A percentile compares a stretch with the other conserved stretches of the same genome.
phyloP scores from a whole-genome alignment of 345 rosid species.

The Arabidopsis arenosa region DNA sequence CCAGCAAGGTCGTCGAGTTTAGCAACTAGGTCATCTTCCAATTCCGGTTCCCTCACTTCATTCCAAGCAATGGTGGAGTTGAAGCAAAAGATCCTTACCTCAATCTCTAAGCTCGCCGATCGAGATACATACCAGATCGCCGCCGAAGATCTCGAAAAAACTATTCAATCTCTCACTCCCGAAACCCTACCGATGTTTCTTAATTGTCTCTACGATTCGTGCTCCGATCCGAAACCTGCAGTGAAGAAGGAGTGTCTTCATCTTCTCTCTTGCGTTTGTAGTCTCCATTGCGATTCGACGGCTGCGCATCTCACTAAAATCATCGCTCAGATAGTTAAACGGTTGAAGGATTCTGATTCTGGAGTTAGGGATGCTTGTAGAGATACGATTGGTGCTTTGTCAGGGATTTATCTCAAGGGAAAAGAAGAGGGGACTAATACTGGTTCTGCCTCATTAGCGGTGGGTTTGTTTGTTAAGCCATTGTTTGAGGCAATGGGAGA shows the following conservation, averaged over 20 bases:
- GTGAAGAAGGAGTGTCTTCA: constrained; percentile 87
- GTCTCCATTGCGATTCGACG: constrained; percentile 66
- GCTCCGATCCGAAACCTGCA: constrained; percentile 82
- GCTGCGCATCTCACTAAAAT: constrained; percentile 75
- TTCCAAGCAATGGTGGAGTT: constrained; percentile 95
- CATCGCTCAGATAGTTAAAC: constrained; percentile 70
- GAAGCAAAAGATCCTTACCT: constrained; percentile 88
- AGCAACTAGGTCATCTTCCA: constrained; percentile 47
- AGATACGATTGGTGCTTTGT: constrained; percentile 77
- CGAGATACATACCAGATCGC: constrained; percentile 98
- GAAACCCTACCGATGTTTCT: constrained; percentile 88
- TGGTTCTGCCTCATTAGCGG: constrained; percentile 51
- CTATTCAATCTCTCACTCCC: constrained; percentile 66
- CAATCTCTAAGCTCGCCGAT: constrained; percentile 87
- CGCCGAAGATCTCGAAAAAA: constrained; percentile 82
- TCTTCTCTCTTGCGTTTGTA: constrained; percentile 65
- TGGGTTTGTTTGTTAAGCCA: constrained; percentile 84
- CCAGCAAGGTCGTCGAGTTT: constrained; percentile 48
- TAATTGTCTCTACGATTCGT: constrained; percentile 85
- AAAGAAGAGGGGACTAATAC: constrained; percentile 45
- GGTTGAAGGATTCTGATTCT: constrained; percentile 87
- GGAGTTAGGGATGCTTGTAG: constrained; percentile 93
- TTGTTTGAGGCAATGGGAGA: constrained; percentile 97
- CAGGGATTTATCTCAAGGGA: constrained; percentile 72
- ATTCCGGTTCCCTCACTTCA: constrained; percentile 69